Conservation (phyloP, 2,329 filamentous ascomycete genomes). For the Fusarium pseudograminearum region DNA sequence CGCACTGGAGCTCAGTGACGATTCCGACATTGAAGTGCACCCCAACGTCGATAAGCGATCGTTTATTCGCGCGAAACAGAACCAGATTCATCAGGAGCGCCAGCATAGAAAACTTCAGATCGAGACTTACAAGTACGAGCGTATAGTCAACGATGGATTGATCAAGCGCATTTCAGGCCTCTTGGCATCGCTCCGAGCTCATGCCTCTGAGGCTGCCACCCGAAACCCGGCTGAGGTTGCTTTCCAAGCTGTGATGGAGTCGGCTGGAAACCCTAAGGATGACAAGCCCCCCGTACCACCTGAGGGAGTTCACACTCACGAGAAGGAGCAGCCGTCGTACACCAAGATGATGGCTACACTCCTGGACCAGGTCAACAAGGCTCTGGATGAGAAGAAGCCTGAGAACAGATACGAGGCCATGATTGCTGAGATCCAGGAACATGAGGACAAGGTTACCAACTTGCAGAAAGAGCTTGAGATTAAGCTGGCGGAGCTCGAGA, state of each 20-base stretch:
- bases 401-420: slow-evolving; percentile 79
- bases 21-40: slow-evolving; percentile 98
- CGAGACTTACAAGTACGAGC: slow-evolving; percentile 90
- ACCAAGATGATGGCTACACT: slow-evolving; percentile 99
- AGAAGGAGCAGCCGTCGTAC: slow-evolving; percentile 82
- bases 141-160: slow-evolving; percentile 91
- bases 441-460: slow-evolving; percentile 80
- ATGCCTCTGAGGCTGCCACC: slow-evolving; percentile 74
- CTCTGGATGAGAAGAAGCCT: slow-evolving; percentile 80
- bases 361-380: slow-evolving; percentile 90
- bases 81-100: slow-evolving; percentile 94
- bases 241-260: slow-evolving; percentile 90
- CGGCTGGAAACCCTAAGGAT: slow-evolving; percentile 77
- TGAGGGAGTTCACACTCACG: slow-evolving; percentile 80
- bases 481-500: slow-evolving; percentile 85
- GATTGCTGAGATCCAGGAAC: slow-evolving; percentile 79
- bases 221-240: slow-evolving; percentile 82
- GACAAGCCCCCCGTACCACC: slow-evolving; percentile 80
- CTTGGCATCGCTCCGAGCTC: slow-evolving; percentile 78
- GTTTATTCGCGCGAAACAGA: slow-evolving; percentile 98
- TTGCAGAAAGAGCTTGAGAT: slow-evolving; percentile 80
- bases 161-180: slow-evolving; percentile 85
- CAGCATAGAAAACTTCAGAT: slow-evolving; percentile 89
- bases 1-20: slow-evolving; percentile 94
- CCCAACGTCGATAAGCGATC: slow-evolving; percentile 98